Percentiles rank a stretch among this genome's conserved stretches.
phyloP scores from a whole-genome alignment of 2,329 filamentous ascomycete genomes.

The Talaromyces sp. region DNA sequence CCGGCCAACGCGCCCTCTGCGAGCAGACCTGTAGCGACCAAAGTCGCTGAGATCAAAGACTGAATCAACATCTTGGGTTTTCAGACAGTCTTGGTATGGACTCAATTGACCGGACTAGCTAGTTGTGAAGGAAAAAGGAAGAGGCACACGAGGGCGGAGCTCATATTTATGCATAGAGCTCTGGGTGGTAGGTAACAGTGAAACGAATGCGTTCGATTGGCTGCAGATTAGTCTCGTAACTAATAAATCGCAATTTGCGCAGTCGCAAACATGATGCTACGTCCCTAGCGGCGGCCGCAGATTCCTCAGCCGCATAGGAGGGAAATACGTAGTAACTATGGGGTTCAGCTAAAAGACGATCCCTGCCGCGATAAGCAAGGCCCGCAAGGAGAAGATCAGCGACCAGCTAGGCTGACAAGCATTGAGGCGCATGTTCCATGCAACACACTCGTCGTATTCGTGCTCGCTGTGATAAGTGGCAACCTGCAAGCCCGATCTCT shows the following conservation, averaged over 20 bases:
- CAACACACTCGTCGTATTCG: background rate
- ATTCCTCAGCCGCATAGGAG: background rate
- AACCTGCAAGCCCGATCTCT: background rate
- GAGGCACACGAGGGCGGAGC: background rate
- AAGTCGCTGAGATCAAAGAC: constrained; percentile 9
- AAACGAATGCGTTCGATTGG: background rate
- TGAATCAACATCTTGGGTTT: constrained; percentile 11
- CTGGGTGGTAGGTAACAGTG: background rate
- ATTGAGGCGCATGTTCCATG: background rate
- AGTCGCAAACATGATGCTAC: background rate
- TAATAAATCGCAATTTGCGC: background rate
- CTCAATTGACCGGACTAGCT: background rate
- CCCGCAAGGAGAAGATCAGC: background rate
- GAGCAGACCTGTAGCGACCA: constrained; percentile 11
- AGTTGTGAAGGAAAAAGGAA: background rate
- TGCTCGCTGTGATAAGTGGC: background rate
- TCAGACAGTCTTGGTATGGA: background rate
- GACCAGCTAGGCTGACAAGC: background rate
- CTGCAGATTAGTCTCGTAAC: background rate
- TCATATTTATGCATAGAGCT: background rate
- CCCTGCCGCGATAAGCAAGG: background rate
- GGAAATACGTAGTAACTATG: background rate
- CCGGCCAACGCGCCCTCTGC: constrained; percentile 4
- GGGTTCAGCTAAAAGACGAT: background rate
- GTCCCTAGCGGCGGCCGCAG: background rate